A percentile compares a stretch with the other conserved stretches of the same genome.
Evolutionary conservation across 257 asterid species (phyloP).

Genomic region (Eucommia ulmoides): DNA sequence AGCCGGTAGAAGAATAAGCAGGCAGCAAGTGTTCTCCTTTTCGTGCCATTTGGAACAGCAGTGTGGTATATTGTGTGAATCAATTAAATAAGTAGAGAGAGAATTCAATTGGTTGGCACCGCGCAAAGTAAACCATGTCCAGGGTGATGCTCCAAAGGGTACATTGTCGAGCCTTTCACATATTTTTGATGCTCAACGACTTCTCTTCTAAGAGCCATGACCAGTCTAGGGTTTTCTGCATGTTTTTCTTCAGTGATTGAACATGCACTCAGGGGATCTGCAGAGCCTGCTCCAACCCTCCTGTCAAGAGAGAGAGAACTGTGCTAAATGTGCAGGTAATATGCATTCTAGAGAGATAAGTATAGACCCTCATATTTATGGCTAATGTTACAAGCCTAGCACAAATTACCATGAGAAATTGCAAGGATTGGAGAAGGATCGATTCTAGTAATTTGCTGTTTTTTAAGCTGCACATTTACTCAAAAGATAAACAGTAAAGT

Average conservation of each 20-base stretch:
- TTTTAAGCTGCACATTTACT: background rate
- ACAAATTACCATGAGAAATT: background rate
- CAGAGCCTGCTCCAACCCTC: conserved; percentile 74
- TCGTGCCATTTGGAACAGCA: background rate
- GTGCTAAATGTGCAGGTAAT: background rate
- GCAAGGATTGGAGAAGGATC: background rate
- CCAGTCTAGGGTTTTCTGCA: conserved; percentile 15
- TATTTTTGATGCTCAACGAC: conserved; percentile 49
- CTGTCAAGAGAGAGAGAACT: conserved; percentile 13
- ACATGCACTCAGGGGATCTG: conserved; percentile 61
- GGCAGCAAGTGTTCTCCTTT: background rate
- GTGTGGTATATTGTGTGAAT: background rate
- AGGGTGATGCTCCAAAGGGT: conserved; percentile 76
- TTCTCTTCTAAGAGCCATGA: conserved; percentile 30
- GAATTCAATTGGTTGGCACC: conserved; percentile 22
- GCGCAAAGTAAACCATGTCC: conserved; percentile 80
- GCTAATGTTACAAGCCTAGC: background rate
- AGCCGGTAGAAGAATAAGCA: background rate
- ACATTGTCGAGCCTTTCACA: conserved; percentile 54
- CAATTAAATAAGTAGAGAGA: background rate
- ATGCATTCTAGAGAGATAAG: background rate
- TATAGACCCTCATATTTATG: background rate
- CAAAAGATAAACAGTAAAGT: background rate
- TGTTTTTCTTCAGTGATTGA: conserved; percentile 45
- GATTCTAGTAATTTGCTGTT: background rate